Percentiles rank a stretch among this genome's conserved stretches.
These are phyloP conservation scores for Alternaria gaisen DNA, from an alignment of 2,329 filamentous ascomycete genomes.

Conservation along the genomic window DNA sequence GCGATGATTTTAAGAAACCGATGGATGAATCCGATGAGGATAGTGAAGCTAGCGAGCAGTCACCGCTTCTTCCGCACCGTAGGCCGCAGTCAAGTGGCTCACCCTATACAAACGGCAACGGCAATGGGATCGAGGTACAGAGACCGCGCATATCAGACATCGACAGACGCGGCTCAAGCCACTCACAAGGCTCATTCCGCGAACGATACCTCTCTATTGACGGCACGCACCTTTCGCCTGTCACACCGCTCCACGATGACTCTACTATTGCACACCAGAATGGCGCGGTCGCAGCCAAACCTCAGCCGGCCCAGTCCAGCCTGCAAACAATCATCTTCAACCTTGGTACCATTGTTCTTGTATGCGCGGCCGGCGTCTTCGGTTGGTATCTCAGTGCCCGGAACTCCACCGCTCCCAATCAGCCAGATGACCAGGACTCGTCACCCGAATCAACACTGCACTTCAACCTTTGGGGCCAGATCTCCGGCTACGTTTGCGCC, in stretches of 20 bases:
- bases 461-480: slow-evolving; percentile 82
- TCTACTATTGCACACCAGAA: slow-evolving; percentile 31
- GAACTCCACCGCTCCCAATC: slow-evolving; percentile 42
- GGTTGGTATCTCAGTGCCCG: slow-evolving; percentile 79
- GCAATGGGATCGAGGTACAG: slow-evolving; percentile 31
- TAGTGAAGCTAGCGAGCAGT: slow-evolving; percentile 48
- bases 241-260: slow-evolving; percentile 73
- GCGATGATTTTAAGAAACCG: slow-evolving; percentile 42
- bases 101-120: slow-evolving; percentile 25
- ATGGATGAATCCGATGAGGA: slow-evolving; percentile 32
- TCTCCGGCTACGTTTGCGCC: slow-evolving; percentile 94
- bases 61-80: slow-evolving; percentile 45
- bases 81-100: slow-evolving; percentile 36
- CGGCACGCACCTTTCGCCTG: slow-evolving; percentile 77
- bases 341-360: slow-evolving; percentile 76
- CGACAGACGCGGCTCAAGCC: slow-evolving; percentile 41
- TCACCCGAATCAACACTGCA: slow-evolving; percentile 58
- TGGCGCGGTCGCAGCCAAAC: slow-evolving; percentile 54
- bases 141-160: slow-evolving; percentile 49
- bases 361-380: slow-evolving; percentile 80
- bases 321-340: slow-evolving; percentile 76
- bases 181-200: slow-evolving; percentile 49
- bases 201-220: slow-evolving; percentile 67
- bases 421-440: slow-evolving; percentile 44
- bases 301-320: slow-evolving; percentile 51